phyloP scores from a whole-genome alignment of 805 yeast genomes.

The Zygosaccharomyces rouxii region DNA sequence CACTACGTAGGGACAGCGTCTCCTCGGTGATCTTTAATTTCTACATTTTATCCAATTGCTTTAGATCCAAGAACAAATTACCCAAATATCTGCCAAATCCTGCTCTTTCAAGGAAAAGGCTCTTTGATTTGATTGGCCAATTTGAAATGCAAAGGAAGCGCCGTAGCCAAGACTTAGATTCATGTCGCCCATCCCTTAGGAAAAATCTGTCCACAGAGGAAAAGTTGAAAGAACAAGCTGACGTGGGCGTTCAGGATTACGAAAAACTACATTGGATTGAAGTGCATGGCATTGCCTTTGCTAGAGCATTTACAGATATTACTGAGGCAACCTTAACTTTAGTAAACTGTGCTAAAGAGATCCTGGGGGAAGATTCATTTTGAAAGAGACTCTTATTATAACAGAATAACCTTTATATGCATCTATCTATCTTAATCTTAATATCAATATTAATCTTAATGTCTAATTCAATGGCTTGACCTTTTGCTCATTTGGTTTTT shows the following conservation, averaged over 20 bases:
- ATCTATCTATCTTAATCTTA: not conserved
- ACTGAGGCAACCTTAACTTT: conserved; percentile 41
- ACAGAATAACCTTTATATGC: not conserved
- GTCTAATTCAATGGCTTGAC: not conserved
- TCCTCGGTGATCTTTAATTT: conserved; percentile 43
- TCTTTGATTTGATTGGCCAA: conserved; percentile 39
- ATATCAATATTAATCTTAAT: not conserved
- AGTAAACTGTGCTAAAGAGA: conserved; percentile 37
- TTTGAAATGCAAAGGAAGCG: conserved; percentile 24
- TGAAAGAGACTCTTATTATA: not conserved
- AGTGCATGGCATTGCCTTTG: conserved; percentile 47
- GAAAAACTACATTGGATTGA: conserved; percentile 42
- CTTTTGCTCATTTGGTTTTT: not conserved
- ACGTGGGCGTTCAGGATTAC: conserved; percentile 7
- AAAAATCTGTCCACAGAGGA: conserved; percentile 9
- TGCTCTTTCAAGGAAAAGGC: conserved; percentile 39
- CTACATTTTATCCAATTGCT: conserved; percentile 43
- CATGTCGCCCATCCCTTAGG: not conserved
- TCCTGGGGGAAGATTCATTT: conserved; percentile 34
- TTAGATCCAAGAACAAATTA: conserved; percentile 35
- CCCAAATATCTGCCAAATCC: conserved; percentile 46
- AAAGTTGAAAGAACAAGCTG: conserved; percentile 6
- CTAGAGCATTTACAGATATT: conserved; percentile 45
- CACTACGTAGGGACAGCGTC: conserved; percentile 46
- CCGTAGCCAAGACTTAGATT: not conserved